These are phyloP conservation scores for Penicillium ucsense DNA, from an alignment of 495 filamentous ascomycete genomes.

Conservation along the genomic window DNA sequence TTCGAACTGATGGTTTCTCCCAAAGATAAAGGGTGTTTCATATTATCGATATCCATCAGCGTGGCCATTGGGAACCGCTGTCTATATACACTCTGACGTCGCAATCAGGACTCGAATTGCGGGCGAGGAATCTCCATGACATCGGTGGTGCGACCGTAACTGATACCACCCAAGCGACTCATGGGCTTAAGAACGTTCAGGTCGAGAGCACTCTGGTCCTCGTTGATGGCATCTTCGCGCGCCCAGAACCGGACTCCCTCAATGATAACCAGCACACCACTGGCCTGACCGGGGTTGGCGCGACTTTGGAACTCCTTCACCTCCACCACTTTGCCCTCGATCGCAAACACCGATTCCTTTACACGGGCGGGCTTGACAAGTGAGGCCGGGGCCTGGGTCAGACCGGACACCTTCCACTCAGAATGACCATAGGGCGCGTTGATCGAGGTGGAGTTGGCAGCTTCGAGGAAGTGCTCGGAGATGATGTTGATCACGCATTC, in stretches of 20 bases:
- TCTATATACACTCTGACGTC: neutral
- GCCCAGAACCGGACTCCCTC: conserved; percentile 88
- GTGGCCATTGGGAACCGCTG: neutral
- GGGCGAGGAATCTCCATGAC: conserved; percentile 71
- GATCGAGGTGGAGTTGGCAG: conserved; percentile 69
- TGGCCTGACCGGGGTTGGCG: conserved; percentile 57
- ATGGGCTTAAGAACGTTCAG: conserved; percentile 63
- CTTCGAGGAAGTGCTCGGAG: conserved; percentile 75
- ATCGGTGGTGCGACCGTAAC: conserved; percentile 62
- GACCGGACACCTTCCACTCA: conserved; percentile 73
- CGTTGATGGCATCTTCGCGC: conserved; percentile 77
- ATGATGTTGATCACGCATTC: conserved; percentile 86
- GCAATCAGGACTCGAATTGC: conserved; percentile 9
- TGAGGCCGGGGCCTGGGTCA: conserved; percentile 59
- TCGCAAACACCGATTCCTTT: conserved; percentile 66
- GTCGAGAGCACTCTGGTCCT: conserved; percentile 62
- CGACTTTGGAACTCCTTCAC: conserved; percentile 67
- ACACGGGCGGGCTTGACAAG: conserved; percentile 66
- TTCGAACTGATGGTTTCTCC: too few species aligned
- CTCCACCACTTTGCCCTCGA: conserved; percentile 71
- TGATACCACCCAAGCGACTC: conserved; percentile 72
- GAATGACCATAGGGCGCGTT: conserved; percentile 70
- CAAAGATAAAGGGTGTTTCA: too few species aligned
- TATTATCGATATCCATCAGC: too few species aligned
- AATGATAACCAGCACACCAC: conserved; percentile 62